Conservation (phyloP, 106 monocot species). For the Apostasia shenzhenica region DNA sequence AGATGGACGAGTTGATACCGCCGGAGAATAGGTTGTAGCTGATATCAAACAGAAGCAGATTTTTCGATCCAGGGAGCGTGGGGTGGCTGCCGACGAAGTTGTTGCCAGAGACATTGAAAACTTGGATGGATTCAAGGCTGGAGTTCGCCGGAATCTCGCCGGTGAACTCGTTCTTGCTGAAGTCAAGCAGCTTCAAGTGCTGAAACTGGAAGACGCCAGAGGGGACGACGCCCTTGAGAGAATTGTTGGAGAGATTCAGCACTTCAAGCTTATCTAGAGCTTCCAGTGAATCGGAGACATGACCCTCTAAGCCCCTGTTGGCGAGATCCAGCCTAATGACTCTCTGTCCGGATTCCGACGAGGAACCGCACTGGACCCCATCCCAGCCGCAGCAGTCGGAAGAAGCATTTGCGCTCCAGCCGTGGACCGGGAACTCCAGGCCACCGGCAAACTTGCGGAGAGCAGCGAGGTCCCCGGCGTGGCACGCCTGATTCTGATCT, state of each 20-base stretch:
- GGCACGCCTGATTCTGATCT: conserved; percentile 18
- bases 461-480: conserved; percentile 18
- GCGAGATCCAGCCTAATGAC: conserved; percentile 52
- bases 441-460: conserved; percentile 14
- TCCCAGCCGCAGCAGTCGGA: conserved; percentile 41
- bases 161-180: conserved; percentile 56
- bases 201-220: conserved; percentile 30
- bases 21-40: conserved; percentile 51
- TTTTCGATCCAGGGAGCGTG: conserved; percentile 26
- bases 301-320: conserved; percentile 36
- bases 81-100: conserved; percentile 54
- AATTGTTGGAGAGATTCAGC: conserved; percentile 54
- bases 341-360: conserved; percentile 1
- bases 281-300: conserved; percentile 35
- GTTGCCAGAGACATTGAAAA: conserved; percentile 71
- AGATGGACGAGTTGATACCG: conserved; percentile 36
- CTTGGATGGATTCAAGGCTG: conserved; percentile 34
- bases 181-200: conserved; percentile 38
- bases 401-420: conserved; percentile 18
- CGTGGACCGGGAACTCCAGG: conserved; percentile 7
- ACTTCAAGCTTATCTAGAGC: conserved; percentile 36
- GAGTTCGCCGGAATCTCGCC: conserved; percentile 26
- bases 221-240: conserved; percentile 43
- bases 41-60: conserved; percentile 37
- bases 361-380: conserved; percentile 24